phyloP scores from a whole-genome alignment of 1,139 yeast genomes.

The Torulaspora globosa region DNA sequence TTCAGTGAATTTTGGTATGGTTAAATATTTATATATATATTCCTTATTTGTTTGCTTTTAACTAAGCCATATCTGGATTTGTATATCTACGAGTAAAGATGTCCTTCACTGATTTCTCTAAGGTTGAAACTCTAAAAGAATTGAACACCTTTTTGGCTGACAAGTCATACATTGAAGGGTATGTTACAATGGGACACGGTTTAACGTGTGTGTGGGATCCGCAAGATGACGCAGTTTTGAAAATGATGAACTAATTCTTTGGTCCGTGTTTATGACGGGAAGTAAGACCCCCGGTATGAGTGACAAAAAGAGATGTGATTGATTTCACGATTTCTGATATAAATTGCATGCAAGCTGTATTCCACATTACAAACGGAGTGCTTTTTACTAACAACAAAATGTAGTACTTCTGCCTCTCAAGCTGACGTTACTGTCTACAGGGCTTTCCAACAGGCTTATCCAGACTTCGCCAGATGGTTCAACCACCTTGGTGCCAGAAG shows the following conservation, averaged over 20 bases:
- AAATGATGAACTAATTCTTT: constrained; percentile 66
- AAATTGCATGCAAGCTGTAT: background rate
- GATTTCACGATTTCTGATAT: constrained; percentile 22
- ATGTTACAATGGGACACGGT: constrained; percentile 41
- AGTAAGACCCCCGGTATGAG: constrained; percentile 91
- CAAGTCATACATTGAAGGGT: constrained; percentile 94
- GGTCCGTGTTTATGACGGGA: constrained; percentile 98
- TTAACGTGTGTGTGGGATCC: background rate
- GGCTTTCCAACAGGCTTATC: constrained; percentile 91
- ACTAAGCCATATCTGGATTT: constrained; percentile 1
- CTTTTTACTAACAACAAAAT: constrained; percentile 1
- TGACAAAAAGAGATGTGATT: constrained; percentile 38
- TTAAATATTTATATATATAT: background rate
- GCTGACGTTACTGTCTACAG: constrained; percentile 93
- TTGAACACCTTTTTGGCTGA: constrained; percentile 85
- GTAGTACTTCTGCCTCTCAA: constrained; percentile 80
- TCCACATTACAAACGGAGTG: background rate
- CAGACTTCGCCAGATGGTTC: constrained; percentile 97
- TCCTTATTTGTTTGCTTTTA: background rate
- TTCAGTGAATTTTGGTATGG: background rate
- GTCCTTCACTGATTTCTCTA: constrained; percentile 79
- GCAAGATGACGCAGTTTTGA: constrained; percentile 2
- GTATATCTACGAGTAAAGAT: constrained; percentile 34
- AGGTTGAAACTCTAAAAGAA: constrained; percentile 75
- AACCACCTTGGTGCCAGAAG: constrained; percentile 93